phyloP scores from a whole-genome alignment of 2,329 filamentous ascomycete species.

The Septoria linicola region DNA sequence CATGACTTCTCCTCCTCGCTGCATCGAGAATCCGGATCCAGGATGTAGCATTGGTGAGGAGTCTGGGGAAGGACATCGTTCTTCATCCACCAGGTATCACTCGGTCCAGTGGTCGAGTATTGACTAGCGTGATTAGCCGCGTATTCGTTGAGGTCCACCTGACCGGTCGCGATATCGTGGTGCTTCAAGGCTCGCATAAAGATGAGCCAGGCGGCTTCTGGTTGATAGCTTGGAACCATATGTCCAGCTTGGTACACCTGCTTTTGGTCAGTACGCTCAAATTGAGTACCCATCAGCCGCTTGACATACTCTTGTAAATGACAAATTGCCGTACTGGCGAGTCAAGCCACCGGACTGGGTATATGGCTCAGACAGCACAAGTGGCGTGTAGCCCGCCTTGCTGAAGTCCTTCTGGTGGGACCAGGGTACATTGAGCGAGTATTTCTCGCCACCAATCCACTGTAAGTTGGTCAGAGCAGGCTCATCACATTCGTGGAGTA shows the following conservation, averaged over 20 bases:
- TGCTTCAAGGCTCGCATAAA: constrained; percentile 40
- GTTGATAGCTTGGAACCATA: constrained; percentile 38
- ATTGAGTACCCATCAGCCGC: background rate
- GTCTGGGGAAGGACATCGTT: constrained; percentile 33
- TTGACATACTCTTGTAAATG: constrained; percentile 40
- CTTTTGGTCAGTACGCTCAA: constrained; percentile 45
- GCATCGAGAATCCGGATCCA: constrained; percentile 25
- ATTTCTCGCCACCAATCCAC: constrained; percentile 58
- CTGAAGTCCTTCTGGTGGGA: constrained; percentile 46
- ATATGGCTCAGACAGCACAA: constrained; percentile 30
- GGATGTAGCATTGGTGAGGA: constrained; percentile 31
- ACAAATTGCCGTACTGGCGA: constrained; percentile 40
- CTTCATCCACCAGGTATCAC: constrained; percentile 36
- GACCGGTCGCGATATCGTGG: constrained; percentile 40
- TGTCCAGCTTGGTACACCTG: constrained; percentile 48
- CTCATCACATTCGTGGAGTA: no score
- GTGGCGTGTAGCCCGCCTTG: constrained; percentile 49
- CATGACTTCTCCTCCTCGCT: constrained; percentile 33
- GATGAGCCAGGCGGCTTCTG: constrained; percentile 41
- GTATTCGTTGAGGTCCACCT: constrained; percentile 25
- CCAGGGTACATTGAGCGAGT: constrained; percentile 52
- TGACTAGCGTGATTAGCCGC: constrained; percentile 13
- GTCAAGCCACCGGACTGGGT: constrained; percentile 34
- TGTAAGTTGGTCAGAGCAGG: background rate
- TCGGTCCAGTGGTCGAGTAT: constrained; percentile 30